Base-by-base conservation (phyloP, 2,329 filamentous ascomycete genomes). In the Aspergillus costaricaensis region DNA sequence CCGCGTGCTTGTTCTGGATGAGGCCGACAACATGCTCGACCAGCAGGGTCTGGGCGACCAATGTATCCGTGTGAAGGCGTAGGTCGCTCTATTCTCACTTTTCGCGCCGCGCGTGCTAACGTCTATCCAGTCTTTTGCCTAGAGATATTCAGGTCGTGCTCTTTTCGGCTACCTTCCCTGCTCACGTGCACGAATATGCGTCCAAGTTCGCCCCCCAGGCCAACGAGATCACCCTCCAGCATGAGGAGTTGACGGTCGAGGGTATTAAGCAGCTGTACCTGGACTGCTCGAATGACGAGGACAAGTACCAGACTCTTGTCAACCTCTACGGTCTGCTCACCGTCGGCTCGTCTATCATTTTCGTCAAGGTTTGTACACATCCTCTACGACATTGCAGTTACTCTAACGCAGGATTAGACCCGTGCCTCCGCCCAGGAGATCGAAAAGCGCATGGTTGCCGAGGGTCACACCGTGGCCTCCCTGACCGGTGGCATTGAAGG, bases 1-100 rank as follows among this genome's bases (percentile, higher is more conserved):
- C 67, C 91, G 88, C 76, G 85, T 96, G 8, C 84, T 99, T 62
- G 94, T 97, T 58, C 84, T 99, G 56, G 95, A 99, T 72, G 95
- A 99, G 80, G 95, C 95, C 59, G 95, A 99, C 80, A 98, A 97
- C 80, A 99, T 99, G 95, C 82, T 99, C 62, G 95, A 98, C 73
- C 90, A 94, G 77, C 92, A 96, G 78, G 94, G 95, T 55, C 83
- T 99, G 58, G 95, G 95, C 55, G 95, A 98, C 61, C 95, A 99
- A 79, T 98, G 94, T 77, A 86, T 92, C 69, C 88, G 93, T 67
- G 91, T 97, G 68, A 96, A 96, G 81, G 78, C 79, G 91, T 95
- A 79, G 70, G 87, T 80, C n/a, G 17, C 19, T 19, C 58, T 2
- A 15, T 5, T 39, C 7, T 23, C 19, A n/a, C n/a, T 8, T 12